Evolutionary conservation across 805 yeast genomes (phyloP).

Genomic region (Vanderwaltozyma tropicalis): DNA sequence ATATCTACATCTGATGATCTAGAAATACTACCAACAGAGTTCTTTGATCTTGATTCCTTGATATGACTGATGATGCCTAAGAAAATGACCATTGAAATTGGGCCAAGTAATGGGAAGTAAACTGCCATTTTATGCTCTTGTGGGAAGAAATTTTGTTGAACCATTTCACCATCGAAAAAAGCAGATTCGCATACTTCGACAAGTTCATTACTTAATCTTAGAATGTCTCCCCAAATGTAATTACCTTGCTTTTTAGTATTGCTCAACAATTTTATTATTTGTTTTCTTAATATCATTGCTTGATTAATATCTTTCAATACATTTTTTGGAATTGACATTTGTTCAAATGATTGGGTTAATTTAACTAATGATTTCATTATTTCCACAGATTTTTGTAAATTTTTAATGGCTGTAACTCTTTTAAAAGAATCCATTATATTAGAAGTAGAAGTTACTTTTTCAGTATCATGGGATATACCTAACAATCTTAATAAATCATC

Average conservation of each 20-base stretch:
- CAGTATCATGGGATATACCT: conserved; percentile 45
- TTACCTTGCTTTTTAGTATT: conserved; percentile 15
- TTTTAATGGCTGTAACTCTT: conserved; percentile 46
- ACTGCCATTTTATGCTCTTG: conserved; percentile 94
- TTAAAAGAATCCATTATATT: conserved; percentile 57
- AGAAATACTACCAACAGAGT: too few species aligned
- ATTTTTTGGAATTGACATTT: conserved; percentile 73
- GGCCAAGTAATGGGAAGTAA: conserved; percentile 83
- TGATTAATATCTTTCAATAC: conserved; percentile 49
- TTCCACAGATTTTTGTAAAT: conserved; percentile 54
- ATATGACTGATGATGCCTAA: conserved; percentile 38
- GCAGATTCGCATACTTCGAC: conserved; percentile 43
- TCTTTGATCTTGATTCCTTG: not conserved
- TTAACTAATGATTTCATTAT: conserved; percentile 65
- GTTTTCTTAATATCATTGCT: conserved; percentile 35
- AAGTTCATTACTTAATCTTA: conserved; percentile 41
- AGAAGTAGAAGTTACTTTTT: conserved; percentile 33
- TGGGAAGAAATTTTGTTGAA: conserved; percentile 90
- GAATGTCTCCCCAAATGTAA: conserved; percentile 37
- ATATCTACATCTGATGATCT: not conserved
- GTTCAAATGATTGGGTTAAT: conserved; percentile 56
- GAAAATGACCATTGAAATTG: conserved; percentile 55
- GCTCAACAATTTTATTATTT: conserved; percentile 19
- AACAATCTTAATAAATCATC: conserved; percentile 64
- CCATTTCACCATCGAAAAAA: conserved; percentile 89